Percentiles rank a stretch among this genome's conserved stretches.
These are phyloP conservation scores for Hypoxylon sp. DNA, from an alignment of 2,329 filamentous ascomycete species.

Conservation along the genomic window DNA sequence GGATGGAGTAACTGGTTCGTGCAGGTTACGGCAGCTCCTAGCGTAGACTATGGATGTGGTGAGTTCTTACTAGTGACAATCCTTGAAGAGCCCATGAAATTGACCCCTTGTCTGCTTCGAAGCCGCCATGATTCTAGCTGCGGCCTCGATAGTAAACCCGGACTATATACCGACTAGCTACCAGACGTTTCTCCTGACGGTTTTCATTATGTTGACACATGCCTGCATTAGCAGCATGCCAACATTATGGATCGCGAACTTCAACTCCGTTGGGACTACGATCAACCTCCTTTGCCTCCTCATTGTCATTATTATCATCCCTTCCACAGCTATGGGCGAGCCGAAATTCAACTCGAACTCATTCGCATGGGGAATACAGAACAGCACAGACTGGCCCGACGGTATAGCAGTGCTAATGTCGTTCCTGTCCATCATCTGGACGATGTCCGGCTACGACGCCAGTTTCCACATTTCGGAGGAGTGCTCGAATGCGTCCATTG, in stretches of 20 bases:
- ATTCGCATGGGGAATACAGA: conserved; percentile 75
- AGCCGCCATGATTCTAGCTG: conserved; percentile 78
- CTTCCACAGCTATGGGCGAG: conserved; percentile 65
- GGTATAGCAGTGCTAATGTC: conserved; percentile 78
- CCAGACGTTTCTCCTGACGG: conserved; percentile 77
- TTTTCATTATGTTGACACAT: conserved; percentile 77
- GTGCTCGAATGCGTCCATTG: conserved; percentile 78
- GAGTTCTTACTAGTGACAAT: conserved; percentile 25
- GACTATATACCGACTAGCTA: conserved; percentile 73
- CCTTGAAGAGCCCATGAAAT: not conserved
- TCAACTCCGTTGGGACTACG: conserved; percentile 77
- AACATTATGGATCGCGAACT: conserved; percentile 76
- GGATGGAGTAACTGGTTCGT: conserved; percentile 55
- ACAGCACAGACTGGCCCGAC: conserved; percentile 75
- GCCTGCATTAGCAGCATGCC: conserved; percentile 76
- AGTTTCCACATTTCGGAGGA: conserved; percentile 80
- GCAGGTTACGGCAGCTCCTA: conserved; percentile 53
- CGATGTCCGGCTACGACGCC: conserved; percentile 53
- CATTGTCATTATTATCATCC: conserved; percentile 77
- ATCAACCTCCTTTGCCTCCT: conserved; percentile 78
- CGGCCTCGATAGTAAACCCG: conserved; percentile 76
- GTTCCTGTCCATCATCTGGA: conserved; percentile 62
- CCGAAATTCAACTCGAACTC: conserved; percentile 60
- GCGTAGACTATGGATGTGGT: conserved; percentile 53
- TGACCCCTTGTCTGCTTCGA: conserved; percentile 4